Evolutionary conservation across 352 stramenopile species (phyloP).

Genomic region (Pythium aphanidermatum): DNA sequence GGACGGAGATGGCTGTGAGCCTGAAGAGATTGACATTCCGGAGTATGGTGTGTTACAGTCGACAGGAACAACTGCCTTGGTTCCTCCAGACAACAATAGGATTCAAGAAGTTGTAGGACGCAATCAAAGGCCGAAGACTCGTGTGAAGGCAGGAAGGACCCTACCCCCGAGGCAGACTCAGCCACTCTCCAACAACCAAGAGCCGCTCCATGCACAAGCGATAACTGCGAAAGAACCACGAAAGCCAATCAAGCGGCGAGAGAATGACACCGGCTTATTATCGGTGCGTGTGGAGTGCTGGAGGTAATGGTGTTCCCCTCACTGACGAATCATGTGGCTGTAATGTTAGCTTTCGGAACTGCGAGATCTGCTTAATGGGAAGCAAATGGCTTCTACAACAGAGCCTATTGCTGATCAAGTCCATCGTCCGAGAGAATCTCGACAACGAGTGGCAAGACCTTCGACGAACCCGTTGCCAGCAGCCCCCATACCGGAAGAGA

Average conservation of each 20-base stretch:
- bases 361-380: slow-evolving; percentile 31
- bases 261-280: slow-evolving; percentile 30
- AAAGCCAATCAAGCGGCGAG: slow-evolving; percentile 6
- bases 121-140: no score
- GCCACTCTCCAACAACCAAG: slow-evolving; percentile 14
- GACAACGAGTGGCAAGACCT: not conserved
- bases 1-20: not conserved
- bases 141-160: no score
- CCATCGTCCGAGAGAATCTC: not conserved
- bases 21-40: slow-evolving; percentile 25
- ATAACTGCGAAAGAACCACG: no score
- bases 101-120: slow-evolving; percentile 15
- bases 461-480: slow-evolving; percentile 5
- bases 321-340: no score
- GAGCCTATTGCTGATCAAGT: not conserved
- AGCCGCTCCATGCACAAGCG: no score
- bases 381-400: slow-evolving; percentile 17
- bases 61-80: slow-evolving; percentile 7
- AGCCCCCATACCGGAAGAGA: not conserved
- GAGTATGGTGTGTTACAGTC: slow-evolving; percentile 25
- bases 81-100: slow-evolving; percentile 14
- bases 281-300: slow-evolving; percentile 21
- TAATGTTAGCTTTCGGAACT: slow-evolving; percentile 35
- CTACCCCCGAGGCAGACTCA: no score
- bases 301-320: not conserved